Conservation (phyloP, 441 rosid genomes). For the Populus hybrid region DNA sequence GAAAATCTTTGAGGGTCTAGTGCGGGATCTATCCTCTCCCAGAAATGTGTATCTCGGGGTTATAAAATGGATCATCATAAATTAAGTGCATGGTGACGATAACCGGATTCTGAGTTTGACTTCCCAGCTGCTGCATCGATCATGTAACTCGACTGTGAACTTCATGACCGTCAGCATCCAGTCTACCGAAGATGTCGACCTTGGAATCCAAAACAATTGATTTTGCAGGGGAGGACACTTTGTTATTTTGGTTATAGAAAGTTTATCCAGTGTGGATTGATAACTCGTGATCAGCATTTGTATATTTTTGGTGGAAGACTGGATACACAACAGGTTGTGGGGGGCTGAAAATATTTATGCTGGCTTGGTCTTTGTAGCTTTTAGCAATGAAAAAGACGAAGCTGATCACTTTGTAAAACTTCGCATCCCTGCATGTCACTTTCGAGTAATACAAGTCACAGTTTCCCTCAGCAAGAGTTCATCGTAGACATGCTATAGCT, state of each 20-base stretch:
- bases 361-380: not conserved
- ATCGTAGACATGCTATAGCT: too few species aligned
- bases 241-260: not conserved
- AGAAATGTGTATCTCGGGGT: not conserved
- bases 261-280: not conserved
- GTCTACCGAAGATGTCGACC: not conserved
- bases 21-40: not conserved
- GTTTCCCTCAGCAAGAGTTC: too few species aligned
- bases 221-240: not conserved
- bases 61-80: conserved; percentile 2
- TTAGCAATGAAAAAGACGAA: not conserved
- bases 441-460: too few species aligned
- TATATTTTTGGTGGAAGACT: not conserved
- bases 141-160: not conserved
- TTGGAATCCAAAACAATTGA: not conserved
- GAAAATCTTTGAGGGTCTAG: not conserved
- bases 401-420: not conserved
- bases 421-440: not conserved
- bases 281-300: not conserved
- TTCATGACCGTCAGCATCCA: not conserved
- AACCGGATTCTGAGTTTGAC: not conserved
- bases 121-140: not conserved
- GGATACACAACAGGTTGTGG: not conserved
- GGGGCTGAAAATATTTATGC: not conserved
- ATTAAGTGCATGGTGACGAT: not conserved